Conservation (phyloP, 345 rosid species). For the Bruguiera gymnorhiza region DNA sequence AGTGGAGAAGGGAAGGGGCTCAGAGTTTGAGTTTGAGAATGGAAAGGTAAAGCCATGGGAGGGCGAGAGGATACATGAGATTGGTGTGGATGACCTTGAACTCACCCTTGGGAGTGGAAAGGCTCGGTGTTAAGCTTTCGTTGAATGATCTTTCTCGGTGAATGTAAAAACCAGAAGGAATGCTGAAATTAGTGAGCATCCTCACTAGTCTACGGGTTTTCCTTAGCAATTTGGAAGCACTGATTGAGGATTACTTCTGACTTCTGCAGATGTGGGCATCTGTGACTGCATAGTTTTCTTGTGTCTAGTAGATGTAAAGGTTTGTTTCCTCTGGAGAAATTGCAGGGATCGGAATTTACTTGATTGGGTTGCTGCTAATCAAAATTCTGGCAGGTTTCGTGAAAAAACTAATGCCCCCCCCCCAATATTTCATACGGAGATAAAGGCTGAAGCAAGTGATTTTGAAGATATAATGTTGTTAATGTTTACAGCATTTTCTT, state of each 20-base stretch:
- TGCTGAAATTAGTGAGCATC: slow-evolving; percentile 11
- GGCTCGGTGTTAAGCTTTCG: slow-evolving; percentile 41
- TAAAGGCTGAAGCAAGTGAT: slow-evolving; percentile 11
- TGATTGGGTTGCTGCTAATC: slow-evolving; percentile 6
- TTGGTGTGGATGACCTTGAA: slow-evolving; percentile 94
- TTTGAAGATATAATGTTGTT: slow-evolving; percentile 6
- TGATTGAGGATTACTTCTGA: background rate
- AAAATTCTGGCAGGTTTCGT: slow-evolving; percentile 11
- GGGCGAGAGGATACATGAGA: slow-evolving; percentile 96
- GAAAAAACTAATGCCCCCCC: slow-evolving; percentile 6
- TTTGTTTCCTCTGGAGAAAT: slow-evolving; percentile 7
- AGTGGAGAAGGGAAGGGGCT: slow-evolving; percentile 53
- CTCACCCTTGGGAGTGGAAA: slow-evolving; percentile 85
- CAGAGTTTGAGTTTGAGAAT: slow-evolving; percentile 77
- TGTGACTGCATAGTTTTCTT: background rate
- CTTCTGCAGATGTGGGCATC: background rate
- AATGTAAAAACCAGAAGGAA: background rate
- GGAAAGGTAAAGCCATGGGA: slow-evolving; percentile 94
- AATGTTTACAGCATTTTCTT: slow-evolving; percentile 11
- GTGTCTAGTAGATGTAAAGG: slow-evolving; percentile 29
- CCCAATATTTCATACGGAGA: slow-evolving; percentile 13
- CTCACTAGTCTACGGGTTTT: slow-evolving; percentile 4
- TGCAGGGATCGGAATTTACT: slow-evolving; percentile 7
- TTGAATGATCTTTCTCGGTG: background rate
- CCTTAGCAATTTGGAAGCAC: background rate